Evolutionary conservation across 2,329 filamentous ascomycete species (phyloP), one percentile per base, ranked within the genome.

Genomic region (Penicillium oxalicum): DNA sequence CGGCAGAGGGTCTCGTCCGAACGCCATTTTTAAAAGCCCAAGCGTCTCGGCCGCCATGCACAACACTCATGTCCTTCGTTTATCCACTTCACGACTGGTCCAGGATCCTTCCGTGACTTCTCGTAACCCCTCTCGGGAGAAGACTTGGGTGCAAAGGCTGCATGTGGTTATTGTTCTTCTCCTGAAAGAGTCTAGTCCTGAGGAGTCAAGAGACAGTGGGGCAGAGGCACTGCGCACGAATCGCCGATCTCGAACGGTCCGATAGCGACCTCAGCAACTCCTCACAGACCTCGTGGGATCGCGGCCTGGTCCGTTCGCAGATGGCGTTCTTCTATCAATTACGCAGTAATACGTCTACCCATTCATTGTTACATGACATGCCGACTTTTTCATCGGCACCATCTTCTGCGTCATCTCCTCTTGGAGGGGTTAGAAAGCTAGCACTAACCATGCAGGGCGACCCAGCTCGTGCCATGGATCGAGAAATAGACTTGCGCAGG

Each of bases 291-390:
- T 32, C 43, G 25, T n/a, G 26, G 38, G 49, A 54, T 51, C 58
- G 51, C 57, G 49, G 58, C 59, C 52, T 60, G 58, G 56, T 58
- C 57, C 48, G 52, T 58, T 50, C 55, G 47, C 50, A 49, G 57
- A 57, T 59, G 29, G 50, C 47, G 18, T 18, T 18, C 18, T 18
- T 18, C 18, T 18, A 18, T 18, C 18, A 18, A 18, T 18, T 18
- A 18, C 18, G 18, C 18, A 18, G 18, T 18, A 18, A 18, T 41
- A 40, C 40, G 25, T 32, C 25, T 27, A 45, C 34, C 6, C 49
- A 53, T 58, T 59, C 55, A 54, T 18, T 18, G 18, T 18, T 18
- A 18, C 18, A 18, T 18, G 18, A 18, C 18, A 18, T 18, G 18
- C 18, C 18, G 18, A 18, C 18, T 18, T 18, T 18, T 18, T 18